Base-by-base conservation (phyloP, 2,329 filamentous ascomycete species). In the Ophiostoma australiae region DNA sequence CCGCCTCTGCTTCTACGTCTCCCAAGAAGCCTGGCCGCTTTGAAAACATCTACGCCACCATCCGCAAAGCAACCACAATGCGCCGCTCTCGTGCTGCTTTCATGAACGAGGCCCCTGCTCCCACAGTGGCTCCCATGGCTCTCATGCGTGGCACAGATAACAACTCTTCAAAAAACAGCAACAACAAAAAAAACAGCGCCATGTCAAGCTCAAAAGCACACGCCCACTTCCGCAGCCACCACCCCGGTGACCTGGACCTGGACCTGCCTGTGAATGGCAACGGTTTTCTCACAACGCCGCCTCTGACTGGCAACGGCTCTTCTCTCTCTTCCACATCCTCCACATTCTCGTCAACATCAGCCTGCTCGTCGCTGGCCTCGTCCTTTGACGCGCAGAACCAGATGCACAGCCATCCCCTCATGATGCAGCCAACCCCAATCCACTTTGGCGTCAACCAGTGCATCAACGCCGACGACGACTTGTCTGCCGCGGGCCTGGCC, bases 11-110 rank as follows among this genome's bases (percentile, higher is more conserved):
- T n/a, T 20, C 61, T n/a, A 37, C 61, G 23, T 37, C 63, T 23
- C 63, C 63, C 67, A 77, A 76, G 55, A 78, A 77, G 72, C 71
- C 73, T 8, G 72, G 77, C 55, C 76, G 78, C 17, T 71, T 80
- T 13, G 77, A 76, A 70, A 74, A 73, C 39, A 73, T 79, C 58
- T 79, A 77, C 75, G 74, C 76, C 33, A 77, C 76, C 68, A 75
- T 79, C 67, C 76, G 77, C 70, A 76, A 76, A 68, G 78, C 77
- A 68, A 72, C 74, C 37, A 75, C 55, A 41, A 74, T 73, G 73
- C 74, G 74, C 23, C 74, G 73, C 68, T 73, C 73, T 13, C 72
- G 74, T 66, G 11, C 67, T 48, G 20, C 68, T 37, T 58, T 68
- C 8, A 20, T 71, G 35, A 71, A 71, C 15, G 72, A 74, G 39